Conservation (phyloP, 2,329 filamentous ascomycete genomes). For the Fusarium robinianum region DNA sequence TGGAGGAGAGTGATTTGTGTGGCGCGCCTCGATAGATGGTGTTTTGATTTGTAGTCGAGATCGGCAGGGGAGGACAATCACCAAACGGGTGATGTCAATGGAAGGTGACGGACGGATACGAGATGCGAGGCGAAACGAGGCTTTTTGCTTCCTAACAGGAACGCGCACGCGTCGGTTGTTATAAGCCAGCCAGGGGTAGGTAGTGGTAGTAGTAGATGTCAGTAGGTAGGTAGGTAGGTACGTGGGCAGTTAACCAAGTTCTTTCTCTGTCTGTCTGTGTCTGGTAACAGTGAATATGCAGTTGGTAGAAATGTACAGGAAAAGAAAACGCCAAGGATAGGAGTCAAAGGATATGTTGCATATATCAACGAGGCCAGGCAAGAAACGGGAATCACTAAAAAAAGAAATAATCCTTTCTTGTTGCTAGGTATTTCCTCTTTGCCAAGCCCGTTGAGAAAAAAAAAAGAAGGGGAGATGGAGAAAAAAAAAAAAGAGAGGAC, state of each 20-base stretch:
- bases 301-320: constrained; percentile 1
- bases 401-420: constrained; percentile 17
- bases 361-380: constrained; percentile 11
- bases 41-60: constrained; percentile 7
- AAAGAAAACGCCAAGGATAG: constrained; percentile 24
- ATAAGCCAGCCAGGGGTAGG: too few species aligned
- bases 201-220: too few species aligned
- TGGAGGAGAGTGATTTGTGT: constrained; percentile 2
- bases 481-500: constrained; percentile 7
- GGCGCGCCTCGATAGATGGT: constrained; percentile 1
- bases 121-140: not conserved
- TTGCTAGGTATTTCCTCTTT: constrained; percentile 12
- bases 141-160: too few species aligned
- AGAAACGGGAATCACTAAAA: constrained; percentile 12
- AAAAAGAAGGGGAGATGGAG: constrained; percentile 1
- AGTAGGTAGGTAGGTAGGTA: too few species aligned
- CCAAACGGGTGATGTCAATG: constrained; percentile 1
- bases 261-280: too few species aligned
- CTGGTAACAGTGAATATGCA: too few species aligned
- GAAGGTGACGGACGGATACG: not conserved
- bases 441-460: constrained; percentile 9
- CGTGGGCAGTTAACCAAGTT: too few species aligned
- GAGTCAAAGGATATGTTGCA: constrained; percentile 8
- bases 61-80: constrained; percentile 17
- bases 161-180: too few species aligned